Evolutionary conservation across 1,284 basidiomycete genomes (phyloP), one percentile per base, ranked within the genome.

Genomic region (Cryptococcus neoformans): DNA sequence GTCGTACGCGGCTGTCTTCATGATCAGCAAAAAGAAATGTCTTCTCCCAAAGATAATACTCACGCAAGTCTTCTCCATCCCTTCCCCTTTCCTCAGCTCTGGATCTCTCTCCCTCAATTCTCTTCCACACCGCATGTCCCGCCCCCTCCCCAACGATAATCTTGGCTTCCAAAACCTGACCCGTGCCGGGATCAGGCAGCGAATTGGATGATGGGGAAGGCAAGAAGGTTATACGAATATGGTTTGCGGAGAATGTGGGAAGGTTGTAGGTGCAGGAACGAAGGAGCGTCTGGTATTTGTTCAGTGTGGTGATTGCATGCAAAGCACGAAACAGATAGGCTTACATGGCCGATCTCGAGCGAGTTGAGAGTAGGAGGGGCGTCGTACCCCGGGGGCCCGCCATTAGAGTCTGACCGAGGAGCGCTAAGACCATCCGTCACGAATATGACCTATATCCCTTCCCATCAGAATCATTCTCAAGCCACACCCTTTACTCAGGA

Each of bases 71-170:
- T 12, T 62, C 68, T 28, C 60, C 57, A 49, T 54, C 47, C n/a
- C 55, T 55, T 52, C 54, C 38, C 11, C 59, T 58, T 57, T 68
- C 65, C 17, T 59, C 58, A 36, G 57, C 63, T 14, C 59, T 55
- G 34, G 39, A 62, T 28, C 72, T 58, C 60, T 74, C 69, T 49
- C 65, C 70, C 56, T 76, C 73, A 16, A 75, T 70, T 7, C 66
- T 59, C 63, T 76, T 76, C 67, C 68, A 76, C 4, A 74, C 51
- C 14, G 56, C 62, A 57, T 76, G 72, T 1, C 71, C 68, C 11
- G 65, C 58, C 6, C 74, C 74, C 46, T 72, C 67, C 9, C 61
- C 66, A n/a, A 76, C 54, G 11, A 62, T 50, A 1, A 75, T 46
- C 54, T 71, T 75, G 14, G 57, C 57, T 51, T 67, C 67, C 7